phyloP scores from a whole-genome alignment of 371 early-diverging fungal genomes.

The Mortierella sp. region DNA sequence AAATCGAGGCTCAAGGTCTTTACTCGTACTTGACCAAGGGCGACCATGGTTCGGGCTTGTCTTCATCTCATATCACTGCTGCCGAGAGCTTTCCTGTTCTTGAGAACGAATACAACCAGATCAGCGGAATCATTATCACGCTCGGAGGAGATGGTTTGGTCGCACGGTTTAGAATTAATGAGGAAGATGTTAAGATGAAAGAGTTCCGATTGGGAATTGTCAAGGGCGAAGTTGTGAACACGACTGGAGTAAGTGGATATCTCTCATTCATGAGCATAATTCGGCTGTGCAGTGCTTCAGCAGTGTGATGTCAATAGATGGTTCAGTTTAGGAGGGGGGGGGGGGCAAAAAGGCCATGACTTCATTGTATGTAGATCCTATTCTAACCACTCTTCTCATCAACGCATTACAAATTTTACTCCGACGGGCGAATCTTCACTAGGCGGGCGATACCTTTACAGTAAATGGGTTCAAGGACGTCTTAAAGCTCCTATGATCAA shows the following conservation, averaged over 20 bases:
- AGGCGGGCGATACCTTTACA: slow-evolving; percentile 87
- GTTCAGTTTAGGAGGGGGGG: too few species aligned
- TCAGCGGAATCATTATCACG: slow-evolving; percentile 78
- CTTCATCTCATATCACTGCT: slow-evolving; percentile 28
- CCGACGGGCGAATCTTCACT: neutral
- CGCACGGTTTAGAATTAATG: slow-evolving; percentile 57
- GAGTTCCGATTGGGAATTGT: slow-evolving; percentile 58
- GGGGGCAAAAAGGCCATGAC: too few species aligned
- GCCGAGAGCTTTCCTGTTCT: slow-evolving; percentile 56
- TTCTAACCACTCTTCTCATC: too few species aligned
- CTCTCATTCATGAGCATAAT: too few species aligned
- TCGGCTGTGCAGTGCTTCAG: too few species aligned
- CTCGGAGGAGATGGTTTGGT: slow-evolving; percentile 77
- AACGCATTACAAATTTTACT: too few species aligned
- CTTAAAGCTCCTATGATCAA: too few species aligned
- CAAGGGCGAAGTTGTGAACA: slow-evolving; percentile 68
- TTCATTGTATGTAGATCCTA: too few species aligned
- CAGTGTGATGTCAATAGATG: too few species aligned
- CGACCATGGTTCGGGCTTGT: slow-evolving; percentile 38
- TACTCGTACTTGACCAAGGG: slow-evolving; percentile 45
- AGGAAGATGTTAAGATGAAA: slow-evolving; percentile 35
- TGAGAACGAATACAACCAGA: slow-evolving; percentile 53
- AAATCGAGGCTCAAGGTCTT: slow-evolving; percentile 72
- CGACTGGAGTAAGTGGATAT: slow-evolving; percentile 66
- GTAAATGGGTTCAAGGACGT: slow-evolving; percentile 51